Base-by-base conservation (phyloP, 495 filamentous ascomycete species). In the Lasiosphaeriaceae sp. region DNA sequence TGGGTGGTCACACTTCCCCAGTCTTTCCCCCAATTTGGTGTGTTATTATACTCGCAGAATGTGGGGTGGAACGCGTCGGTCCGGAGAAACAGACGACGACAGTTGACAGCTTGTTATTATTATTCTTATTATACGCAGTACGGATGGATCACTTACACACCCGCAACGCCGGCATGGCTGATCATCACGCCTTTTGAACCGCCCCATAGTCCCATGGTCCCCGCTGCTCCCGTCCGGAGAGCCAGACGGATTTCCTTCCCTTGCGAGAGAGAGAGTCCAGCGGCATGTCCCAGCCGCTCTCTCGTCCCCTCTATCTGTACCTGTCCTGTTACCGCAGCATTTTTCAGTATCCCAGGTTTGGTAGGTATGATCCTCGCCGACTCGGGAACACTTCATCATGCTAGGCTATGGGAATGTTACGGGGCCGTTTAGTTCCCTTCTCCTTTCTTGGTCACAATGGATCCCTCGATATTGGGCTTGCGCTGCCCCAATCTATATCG, bases 401-500 rank as follows among this genome's bases (percentile, higher is more conserved):
- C 45, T 53, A 26, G 45, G 34, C 35, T 11, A 35, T 45, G 34
- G 9, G 44, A 22, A 56, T 45, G 53, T 34, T 56, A 56, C 45
- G 23, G 55, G 56, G 45, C 50, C 41, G 26, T 45, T 14, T 3
- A 34, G 19, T 21, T 22, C 14, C 17, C 2, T 21, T 47, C 22
- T 46, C 1, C 9, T 44, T 21, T 37, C 34, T 51, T 19, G 20
- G 39, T 43, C 39, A 7, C 12, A 4, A 43, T 24, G 29, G 46
- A 1, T 17, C 44, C 1, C 23, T 41, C 39, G 55, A 65, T 57
- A 60, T 60, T 60, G 59, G 24, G 53, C 54, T 56, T 65, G 59
- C 54, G 59, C 57, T 60, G 48, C 43, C 12, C 51, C 50, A 62
- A 45, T 57, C 24, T 59, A 59, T 54, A 14, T 43, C 39, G 39